A percentile compares a stretch with the other conserved stretches of the same genome.
Evolutionary conservation across 768 basidiomycete species (phyloP).

Genomic region (Lyophyllum decastes): DNA sequence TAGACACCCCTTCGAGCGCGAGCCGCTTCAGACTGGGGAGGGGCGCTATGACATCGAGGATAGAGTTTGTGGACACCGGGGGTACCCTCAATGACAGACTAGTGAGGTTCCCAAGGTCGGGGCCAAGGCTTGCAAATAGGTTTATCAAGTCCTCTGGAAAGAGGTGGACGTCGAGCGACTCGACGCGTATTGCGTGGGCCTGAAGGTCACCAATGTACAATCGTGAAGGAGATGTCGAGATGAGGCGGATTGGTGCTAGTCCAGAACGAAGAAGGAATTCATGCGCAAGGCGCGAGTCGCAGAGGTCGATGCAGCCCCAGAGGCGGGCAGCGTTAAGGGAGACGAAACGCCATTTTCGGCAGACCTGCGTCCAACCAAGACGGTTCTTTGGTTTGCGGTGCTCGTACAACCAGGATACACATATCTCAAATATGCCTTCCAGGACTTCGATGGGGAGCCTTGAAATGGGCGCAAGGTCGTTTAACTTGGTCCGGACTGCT

Average conservation of each 20-base stretch:
- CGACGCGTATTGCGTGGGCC: constrained; percentile 29
- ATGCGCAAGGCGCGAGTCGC: constrained; percentile 31
- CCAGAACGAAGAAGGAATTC: constrained; percentile 37
- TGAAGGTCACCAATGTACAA: constrained; percentile 25
- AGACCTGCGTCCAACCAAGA: constrained; percentile 44
- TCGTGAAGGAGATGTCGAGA: constrained; percentile 29
- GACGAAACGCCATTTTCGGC: constrained; percentile 36
- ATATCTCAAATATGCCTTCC: constrained; percentile 38
- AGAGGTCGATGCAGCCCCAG: constrained; percentile 42
- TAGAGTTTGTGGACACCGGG: constrained; percentile 25
- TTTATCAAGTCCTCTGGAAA: constrained; percentile 33
- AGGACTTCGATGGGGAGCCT: constrained; percentile 41
- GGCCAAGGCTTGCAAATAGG: constrained; percentile 30
- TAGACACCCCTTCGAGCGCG: constrained; percentile 32
- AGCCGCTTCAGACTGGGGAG: constrained; percentile 34
- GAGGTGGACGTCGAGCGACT: constrained; percentile 37
- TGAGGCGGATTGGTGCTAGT: constrained; percentile 34
- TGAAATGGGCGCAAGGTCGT: constrained; percentile 29
- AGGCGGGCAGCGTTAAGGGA: constrained; percentile 36
- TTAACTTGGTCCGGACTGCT: constrained; percentile 24
- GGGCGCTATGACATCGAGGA: constrained; percentile 15
- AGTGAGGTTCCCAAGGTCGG: constrained; percentile 25
- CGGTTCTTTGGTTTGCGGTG: constrained; percentile 27
- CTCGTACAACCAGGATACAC: constrained; percentile 36
- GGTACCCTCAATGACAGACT: constrained; percentile 37